phyloP scores from a whole-genome alignment of 306 rosid species.

The Parietaria judaica region DNA sequence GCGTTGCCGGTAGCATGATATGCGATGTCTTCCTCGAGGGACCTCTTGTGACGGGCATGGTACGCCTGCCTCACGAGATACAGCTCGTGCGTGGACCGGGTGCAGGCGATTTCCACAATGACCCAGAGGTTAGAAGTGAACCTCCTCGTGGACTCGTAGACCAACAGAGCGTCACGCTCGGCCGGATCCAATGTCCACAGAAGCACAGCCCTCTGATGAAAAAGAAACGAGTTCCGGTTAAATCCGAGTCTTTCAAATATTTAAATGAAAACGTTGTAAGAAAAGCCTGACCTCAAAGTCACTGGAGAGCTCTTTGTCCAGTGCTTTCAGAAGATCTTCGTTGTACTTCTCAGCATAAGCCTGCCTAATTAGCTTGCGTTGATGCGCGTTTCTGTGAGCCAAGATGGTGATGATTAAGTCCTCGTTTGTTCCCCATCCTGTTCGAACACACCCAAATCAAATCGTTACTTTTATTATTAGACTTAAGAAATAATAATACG shows the following conservation, averaged over 20 bases:
- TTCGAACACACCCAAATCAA: neutral
- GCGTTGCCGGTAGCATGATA: slow-evolving; percentile 44
- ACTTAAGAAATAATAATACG: no score
- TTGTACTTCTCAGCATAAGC: slow-evolving; percentile 31
- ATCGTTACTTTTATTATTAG: neutral
- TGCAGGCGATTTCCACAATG: slow-evolving; percentile 41
- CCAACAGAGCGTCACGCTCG: slow-evolving; percentile 47
- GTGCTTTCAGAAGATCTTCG: slow-evolving; percentile 46
- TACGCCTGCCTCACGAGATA: slow-evolving; percentile 38
- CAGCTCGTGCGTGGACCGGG: slow-evolving; percentile 37
- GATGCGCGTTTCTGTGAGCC: slow-evolving; percentile 48
- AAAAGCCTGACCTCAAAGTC: slow-evolving; percentile 48
- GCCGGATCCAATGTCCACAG: slow-evolving; percentile 47
- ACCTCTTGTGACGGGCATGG: slow-evolving; percentile 43
- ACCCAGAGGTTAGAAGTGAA: slow-evolving; percentile 33
- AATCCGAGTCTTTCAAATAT: neutral
- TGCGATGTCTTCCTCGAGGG: slow-evolving; percentile 56
- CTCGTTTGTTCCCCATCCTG: slow-evolving; percentile 67
- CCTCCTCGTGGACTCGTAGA: slow-evolving; percentile 40
- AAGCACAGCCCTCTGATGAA: slow-evolving; percentile 29
- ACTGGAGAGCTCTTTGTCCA: slow-evolving; percentile 46
- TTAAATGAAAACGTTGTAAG: neutral
- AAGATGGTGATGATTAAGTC: slow-evolving; percentile 40
- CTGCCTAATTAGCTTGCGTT: slow-evolving; percentile 35
- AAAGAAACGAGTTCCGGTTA: slow-evolving; percentile 5